Conservation (phyloP, 371 early-diverging fungal genomes). For the Mucor saturninus region DNA sequence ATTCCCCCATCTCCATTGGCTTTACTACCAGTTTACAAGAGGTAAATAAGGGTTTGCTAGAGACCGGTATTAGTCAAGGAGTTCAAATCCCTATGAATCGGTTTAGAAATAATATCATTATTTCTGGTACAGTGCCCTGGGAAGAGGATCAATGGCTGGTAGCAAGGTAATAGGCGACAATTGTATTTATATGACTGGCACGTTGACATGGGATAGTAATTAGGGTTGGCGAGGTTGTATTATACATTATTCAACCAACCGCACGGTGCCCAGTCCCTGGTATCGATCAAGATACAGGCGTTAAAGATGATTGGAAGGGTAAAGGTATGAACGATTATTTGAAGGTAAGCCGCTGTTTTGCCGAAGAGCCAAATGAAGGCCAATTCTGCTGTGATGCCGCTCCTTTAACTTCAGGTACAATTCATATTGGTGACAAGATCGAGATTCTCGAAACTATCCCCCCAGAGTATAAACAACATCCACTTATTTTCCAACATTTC, state of each 20-base stretch:
- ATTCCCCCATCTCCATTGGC: constrained; percentile 53
- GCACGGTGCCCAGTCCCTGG: constrained; percentile 53
- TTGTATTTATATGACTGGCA: not conserved
- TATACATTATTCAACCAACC: constrained; percentile 48
- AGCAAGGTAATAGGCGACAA: constrained; percentile 38
- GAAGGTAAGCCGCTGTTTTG: constrained; percentile 33
- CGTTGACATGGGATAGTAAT: no score
- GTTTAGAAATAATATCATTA: constrained; percentile 51
- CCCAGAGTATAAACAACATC: constrained; percentile 17
- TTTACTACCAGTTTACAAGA: constrained; percentile 36
- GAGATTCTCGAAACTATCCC: constrained; percentile 52
- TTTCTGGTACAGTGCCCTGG: constrained; percentile 49
- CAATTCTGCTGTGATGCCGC: constrained; percentile 52
- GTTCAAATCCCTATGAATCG: constrained; percentile 41
- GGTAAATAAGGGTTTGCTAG: constrained; percentile 37
- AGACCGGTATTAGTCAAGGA: constrained; percentile 38
- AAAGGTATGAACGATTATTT: constrained; percentile 39
- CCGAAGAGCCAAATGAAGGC: constrained; percentile 36
- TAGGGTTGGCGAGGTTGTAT: constrained; percentile 52
- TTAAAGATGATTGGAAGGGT: constrained; percentile 47
- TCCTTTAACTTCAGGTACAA: constrained; percentile 48
- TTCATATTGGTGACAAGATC: constrained; percentile 47
- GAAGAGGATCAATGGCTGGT: constrained; percentile 59
- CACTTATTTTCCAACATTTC: not conserved
- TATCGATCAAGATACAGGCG: constrained; percentile 52